Conservation (phyloP, 2,329 filamentous ascomycete genomes). For the Blastomyces emzantsi region DNA sequence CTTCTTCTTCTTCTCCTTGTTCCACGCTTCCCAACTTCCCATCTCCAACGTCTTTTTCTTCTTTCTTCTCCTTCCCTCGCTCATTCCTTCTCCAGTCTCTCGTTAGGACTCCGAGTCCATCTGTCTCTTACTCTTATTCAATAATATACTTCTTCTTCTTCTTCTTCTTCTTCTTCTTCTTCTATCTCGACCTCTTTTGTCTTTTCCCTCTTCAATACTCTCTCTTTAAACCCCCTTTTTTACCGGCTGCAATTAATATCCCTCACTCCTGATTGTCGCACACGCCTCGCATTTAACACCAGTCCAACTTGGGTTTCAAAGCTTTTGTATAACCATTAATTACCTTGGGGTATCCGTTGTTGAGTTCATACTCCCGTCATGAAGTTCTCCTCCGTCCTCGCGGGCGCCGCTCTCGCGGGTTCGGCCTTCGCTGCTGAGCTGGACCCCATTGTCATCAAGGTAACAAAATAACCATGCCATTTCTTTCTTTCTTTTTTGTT, state of each 20-base stretch:
- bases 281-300: not conserved
- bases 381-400: constrained; percentile 45
- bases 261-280: not conserved
- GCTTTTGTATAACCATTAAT: not conserved
- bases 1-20: not conserved
- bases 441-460: constrained; percentile 55
- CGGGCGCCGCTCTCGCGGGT: constrained; percentile 45
- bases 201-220: not conserved
- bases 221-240: not conserved
- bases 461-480: constrained; percentile 25
- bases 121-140: not conserved
- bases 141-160: not conserved
- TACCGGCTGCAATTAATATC: not conserved
- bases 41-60: not conserved
- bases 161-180: not conserved
- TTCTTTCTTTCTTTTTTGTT: not conserved
- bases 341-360: not conserved
- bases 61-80: constrained; percentile 7
- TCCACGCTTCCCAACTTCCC: not conserved
- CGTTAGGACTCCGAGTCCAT: constrained; percentile 7
- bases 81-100: constrained; percentile 11
- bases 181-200: not conserved
- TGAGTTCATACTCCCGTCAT: constrained; percentile 36
- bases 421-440: constrained; percentile 44
- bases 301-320: not conserved